A percentile compares a stretch with the other conserved stretches of the same genome.
phyloP scores from a whole-genome alignment of 306 rosid genomes.

The Castanea mollissima region DNA sequence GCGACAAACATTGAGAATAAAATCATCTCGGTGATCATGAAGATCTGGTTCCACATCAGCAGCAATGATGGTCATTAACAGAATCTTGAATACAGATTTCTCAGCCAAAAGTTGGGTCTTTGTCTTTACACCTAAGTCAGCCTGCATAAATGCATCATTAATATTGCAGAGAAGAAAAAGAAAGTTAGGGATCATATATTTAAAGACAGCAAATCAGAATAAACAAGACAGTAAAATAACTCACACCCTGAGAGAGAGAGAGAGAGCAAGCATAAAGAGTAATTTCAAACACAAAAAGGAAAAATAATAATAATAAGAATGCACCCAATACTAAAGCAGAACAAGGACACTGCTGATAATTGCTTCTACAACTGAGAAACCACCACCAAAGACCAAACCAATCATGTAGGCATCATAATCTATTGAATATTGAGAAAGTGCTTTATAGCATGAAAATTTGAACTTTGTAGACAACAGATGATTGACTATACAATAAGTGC shows the following conservation, averaged over 20 bases:
- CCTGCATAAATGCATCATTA: slow-evolving; percentile 50
- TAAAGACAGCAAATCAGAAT: background rate
- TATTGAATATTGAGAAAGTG: background rate
- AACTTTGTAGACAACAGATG: background rate
- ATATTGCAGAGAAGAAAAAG: slow-evolving; percentile 15
- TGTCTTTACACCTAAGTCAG: slow-evolving; percentile 97
- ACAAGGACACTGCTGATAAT: background rate
- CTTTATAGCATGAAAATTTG: background rate
- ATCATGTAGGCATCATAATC: background rate
- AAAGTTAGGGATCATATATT: background rate
- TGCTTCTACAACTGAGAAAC: background rate
- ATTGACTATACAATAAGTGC: background rate
- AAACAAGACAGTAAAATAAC: background rate
- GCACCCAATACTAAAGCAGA: background rate
- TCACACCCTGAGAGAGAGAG: background rate
- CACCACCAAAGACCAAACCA: background rate
- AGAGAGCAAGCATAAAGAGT: background rate
- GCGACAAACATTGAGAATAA: slow-evolving; percentile 82
- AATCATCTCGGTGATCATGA: slow-evolving; percentile 78
- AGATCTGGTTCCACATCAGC: slow-evolving; percentile 87
- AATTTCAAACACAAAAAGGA: background rate
- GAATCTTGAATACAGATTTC: slow-evolving; percentile 93
- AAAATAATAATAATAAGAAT: background rate
- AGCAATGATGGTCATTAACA: slow-evolving; percentile 85
- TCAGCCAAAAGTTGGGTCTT: slow-evolving; percentile 99